Base-by-base conservation (phyloP, 441 rosid species). In the Erodium texanum region DNA sequence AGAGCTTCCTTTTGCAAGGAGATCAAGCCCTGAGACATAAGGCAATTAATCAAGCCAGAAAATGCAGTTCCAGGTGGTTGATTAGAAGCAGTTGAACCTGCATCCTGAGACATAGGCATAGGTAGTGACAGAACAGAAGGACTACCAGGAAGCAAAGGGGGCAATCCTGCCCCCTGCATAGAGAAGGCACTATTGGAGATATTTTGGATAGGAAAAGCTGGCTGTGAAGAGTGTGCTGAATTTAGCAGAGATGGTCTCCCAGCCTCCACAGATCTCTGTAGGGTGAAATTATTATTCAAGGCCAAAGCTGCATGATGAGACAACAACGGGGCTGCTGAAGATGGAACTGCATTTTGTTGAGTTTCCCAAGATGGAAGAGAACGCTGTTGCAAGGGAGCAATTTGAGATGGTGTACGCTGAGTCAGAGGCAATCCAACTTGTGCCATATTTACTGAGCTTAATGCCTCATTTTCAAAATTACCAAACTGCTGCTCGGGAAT, bases 21-120 rank as follows among this genome's bases (percentile, higher is more conserved):
- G 78, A 90, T 90, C 76, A 95, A 76, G 72, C 99, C 99, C 81
- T 89, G 92, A 52, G 95, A 86, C 96, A 95, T 75, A 52, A 95
- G 96, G 72, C 95, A 83, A 75, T 73, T 80, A 75, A 95, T 83
- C 81, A 90, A 83, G 73, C 96, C 97, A 75, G 98, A 83, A 77
- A 84, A 87, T 65, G 86, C 84, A 41, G 72, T 81, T 3, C 88
- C 83, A 24, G 85, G 78, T 54, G 79, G 76, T 77, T 84, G 95
- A 71, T 65, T 84, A 29, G 89, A 73, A 56, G 62, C 72, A 70
- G 70, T 77, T 66, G 83, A 62, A 50, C 81, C 77, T 22, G 75
- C 73, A 86, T 73, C 81, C 45, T 77, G 93, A 66, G 84, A 76
- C 67, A 70, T 73, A 45, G 82, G 77, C 32, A 86, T 77, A 64